phyloP scores from a whole-genome alignment of 2,329 filamentous ascomycete species.

The Colletotrichum sp. region DNA sequence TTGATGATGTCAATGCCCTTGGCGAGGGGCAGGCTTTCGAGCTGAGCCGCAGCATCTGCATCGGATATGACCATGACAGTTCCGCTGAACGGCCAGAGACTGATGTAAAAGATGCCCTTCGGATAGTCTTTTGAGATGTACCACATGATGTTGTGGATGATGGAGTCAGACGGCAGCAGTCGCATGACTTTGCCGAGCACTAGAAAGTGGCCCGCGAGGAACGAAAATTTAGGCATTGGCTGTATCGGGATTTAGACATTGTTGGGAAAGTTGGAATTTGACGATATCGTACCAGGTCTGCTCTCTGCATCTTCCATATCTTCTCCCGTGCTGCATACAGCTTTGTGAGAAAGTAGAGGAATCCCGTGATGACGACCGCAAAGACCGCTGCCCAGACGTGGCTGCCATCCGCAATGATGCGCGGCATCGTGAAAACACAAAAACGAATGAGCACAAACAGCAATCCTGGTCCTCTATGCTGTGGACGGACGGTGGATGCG shows the following conservation, averaged over 20 bases:
- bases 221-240: slow-evolving; percentile 18
- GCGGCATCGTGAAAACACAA: neutral
- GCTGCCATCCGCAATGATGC: neutral
- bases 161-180: slow-evolving; percentile 25
- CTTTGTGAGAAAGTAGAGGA: neutral
- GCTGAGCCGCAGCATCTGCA: slow-evolving; percentile 26
- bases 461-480: neutral
- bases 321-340: neutral
- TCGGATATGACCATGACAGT: slow-evolving; percentile 24
- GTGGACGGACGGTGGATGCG: neutral
- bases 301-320: neutral
- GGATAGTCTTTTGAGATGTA: slow-evolving; percentile 4
- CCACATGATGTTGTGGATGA: slow-evolving; percentile 30
- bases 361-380: neutral
- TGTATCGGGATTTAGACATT: neutral
- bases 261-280: no score
- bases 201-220: slow-evolving; percentile 28
- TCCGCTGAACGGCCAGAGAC: slow-evolving; percentile 31
- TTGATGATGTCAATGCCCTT: slow-evolving; percentile 33
- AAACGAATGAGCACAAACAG: neutral
- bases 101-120: slow-evolving; percentile 27
- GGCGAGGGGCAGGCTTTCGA: slow-evolving; percentile 24
- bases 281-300: neutral
- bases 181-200: slow-evolving; percentile 23
- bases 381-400: neutral